Percentiles rank a stretch among this genome's conserved stretches.
phyloP scores from a whole-genome alignment of 192 early-diverging fungal species.

The Phycomyces blakesleeanus region DNA sequence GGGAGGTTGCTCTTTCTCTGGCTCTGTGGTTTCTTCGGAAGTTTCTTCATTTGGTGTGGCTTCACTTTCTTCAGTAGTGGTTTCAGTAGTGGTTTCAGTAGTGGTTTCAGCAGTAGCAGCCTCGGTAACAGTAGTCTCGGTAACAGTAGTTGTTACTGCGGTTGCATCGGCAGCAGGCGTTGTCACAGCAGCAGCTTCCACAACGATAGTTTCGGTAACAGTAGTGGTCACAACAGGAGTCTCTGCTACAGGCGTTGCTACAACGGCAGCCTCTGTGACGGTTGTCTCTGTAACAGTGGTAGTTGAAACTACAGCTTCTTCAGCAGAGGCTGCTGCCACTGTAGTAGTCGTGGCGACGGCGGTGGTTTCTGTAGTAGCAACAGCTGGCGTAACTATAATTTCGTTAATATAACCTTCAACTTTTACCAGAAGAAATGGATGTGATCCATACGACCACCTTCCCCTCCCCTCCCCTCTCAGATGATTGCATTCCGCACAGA shows the following conservation, averaged over 20 bases:
- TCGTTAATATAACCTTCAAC: too few relatives aligned
- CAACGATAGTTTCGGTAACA: neutral
- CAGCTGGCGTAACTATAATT: neutral
- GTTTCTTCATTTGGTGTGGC: too few relatives aligned
- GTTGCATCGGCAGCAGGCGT: neutral
- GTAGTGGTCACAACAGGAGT: neutral
- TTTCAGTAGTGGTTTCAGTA: neutral
- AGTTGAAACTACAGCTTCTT: too few relatives aligned
- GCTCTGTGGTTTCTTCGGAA: neutral
- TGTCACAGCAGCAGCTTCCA: too few relatives aligned
- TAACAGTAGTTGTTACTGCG: neutral
- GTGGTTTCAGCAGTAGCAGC: neutral
- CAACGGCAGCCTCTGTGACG: neutral
- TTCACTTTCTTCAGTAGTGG: neutral
- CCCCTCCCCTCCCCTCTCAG: too few relatives aligned
- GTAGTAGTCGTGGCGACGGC: too few relatives aligned
- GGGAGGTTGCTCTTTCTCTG: slow-evolving; percentile 22
- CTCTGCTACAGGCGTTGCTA: neutral
- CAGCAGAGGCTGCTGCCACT: too few relatives aligned
- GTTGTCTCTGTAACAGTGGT: too few relatives aligned
- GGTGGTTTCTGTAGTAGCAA: neutral
- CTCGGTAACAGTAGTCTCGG: neutral
- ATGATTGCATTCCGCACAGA: too few relatives aligned
- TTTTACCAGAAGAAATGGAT: too few relatives aligned
- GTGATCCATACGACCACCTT: too few relatives aligned